Conservation (phyloP, 2,329 filamentous ascomycete genomes). For the Biscogniauxia mediterranea region DNA sequence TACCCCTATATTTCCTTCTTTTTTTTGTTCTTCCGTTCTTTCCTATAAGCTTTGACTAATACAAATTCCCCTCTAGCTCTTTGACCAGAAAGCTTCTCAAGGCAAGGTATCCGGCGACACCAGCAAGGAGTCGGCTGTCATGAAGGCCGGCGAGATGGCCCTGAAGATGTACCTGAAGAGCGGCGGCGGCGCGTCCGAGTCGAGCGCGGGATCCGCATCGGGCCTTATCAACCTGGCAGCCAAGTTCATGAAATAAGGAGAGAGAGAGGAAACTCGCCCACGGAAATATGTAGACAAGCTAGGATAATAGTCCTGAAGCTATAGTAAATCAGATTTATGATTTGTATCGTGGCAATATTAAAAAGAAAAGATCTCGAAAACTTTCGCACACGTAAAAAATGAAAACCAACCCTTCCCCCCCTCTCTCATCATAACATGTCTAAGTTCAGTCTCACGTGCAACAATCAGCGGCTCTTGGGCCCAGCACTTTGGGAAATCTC, state of each 20-base stretch:
- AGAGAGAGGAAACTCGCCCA: neutral
- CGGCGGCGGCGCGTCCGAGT: conserved; percentile 44
- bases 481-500: too few relatives aligned
- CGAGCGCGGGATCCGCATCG: conserved; percentile 4
- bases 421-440: too few relatives aligned
- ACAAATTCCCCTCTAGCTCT: conserved; percentile 42
- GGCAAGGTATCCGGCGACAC: conserved; percentile 56
- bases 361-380: too few relatives aligned
- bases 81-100: conserved; percentile 55
- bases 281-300: too few relatives aligned
- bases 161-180: conserved; percentile 90
- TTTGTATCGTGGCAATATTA: too few relatives aligned
- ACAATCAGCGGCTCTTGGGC: too few relatives aligned
- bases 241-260: conserved; percentile 29
- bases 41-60: conserved; percentile 3
- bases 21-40: neutral
- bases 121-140: conserved; percentile 78
- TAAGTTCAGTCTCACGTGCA: too few relatives aligned
- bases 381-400: too few relatives aligned
- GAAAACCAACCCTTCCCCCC: too few relatives aligned
- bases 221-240: conserved; percentile 30
- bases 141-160: conserved; percentile 80
- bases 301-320: too few relatives aligned
- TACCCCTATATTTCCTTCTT: neutral
- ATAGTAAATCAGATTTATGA: too few relatives aligned